phyloP scores from a whole-genome alignment of 257 asterid species.

The Perilla frutescens region DNA sequence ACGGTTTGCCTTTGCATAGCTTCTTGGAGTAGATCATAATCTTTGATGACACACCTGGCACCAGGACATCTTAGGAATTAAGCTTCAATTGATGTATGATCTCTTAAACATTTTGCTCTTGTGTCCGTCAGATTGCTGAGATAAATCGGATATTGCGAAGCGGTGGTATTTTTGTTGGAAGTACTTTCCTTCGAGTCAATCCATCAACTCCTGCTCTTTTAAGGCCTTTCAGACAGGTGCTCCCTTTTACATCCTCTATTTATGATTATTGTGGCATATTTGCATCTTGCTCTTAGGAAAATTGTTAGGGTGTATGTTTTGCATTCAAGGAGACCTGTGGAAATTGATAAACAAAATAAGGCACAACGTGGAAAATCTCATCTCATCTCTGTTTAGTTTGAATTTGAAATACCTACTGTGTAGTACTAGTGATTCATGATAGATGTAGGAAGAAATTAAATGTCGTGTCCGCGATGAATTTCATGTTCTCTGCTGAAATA shows the following conservation, averaged over 20 bases:
- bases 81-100: slow-evolving; percentile 14
- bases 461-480: not conserved
- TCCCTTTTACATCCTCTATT: slow-evolving; percentile 8
- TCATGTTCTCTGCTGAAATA: slow-evolving; percentile 8
- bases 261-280: not conserved
- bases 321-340: too few relatives aligned
- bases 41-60: not conserved
- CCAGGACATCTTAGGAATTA: not conserved
- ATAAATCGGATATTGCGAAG: slow-evolving; percentile 80
- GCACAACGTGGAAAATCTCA: too few relatives aligned
- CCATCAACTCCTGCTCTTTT: slow-evolving; percentile 70
- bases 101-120: slow-evolving; percentile 18
- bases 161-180: slow-evolving; percentile 92
- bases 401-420: not conserved
- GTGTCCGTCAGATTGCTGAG: slow-evolving; percentile 85
- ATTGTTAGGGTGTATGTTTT: not conserved
- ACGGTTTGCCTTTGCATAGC: slow-evolving; percentile 9
- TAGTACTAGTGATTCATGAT: not conserved
- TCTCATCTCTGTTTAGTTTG: not conserved
- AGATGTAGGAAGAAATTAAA: not conserved
- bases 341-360: too few relatives aligned
- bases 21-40: slow-evolving; percentile 11
- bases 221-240: slow-evolving; percentile 75
- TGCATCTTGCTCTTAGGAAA: not conserved
- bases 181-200: slow-evolving; percentile 78